Conservation (phyloP, 2,329 filamentous ascomycete species). For the Claviceps pusilla region DNA sequence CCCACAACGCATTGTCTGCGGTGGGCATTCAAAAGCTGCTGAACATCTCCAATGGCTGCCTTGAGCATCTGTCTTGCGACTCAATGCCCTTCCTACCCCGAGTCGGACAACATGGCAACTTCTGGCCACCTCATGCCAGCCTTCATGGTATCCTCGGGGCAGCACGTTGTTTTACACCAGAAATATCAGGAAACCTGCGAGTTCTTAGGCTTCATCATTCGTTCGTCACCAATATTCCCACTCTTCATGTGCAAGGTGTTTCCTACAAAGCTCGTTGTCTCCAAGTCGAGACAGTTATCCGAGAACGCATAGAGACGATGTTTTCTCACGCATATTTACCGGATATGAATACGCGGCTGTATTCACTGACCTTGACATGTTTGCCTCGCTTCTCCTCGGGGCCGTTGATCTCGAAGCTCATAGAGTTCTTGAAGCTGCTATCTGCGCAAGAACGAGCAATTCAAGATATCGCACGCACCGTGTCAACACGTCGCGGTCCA, state of each 20-base stretch:
- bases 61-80: constrained; percentile 40
- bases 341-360: constrained; percentile 40
- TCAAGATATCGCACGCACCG: constrained; percentile 11
- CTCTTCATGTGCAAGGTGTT: constrained; percentile 24
- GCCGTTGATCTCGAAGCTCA: constrained; percentile 31
- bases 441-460: constrained; percentile 35
- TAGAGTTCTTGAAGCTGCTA: constrained; percentile 30
- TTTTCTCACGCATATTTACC: constrained; percentile 36
- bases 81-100: constrained; percentile 19
- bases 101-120: constrained; percentile 1
- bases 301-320: constrained; percentile 26
- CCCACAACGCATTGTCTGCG: constrained; percentile 32
- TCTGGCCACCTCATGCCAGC: constrained; percentile 17
- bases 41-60: constrained; percentile 25
- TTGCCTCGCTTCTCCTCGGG: constrained; percentile 40
- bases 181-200: constrained; percentile 37
- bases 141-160: constrained; percentile 30
- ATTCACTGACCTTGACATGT: constrained; percentile 35
- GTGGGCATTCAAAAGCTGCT: constrained; percentile 30
- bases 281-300: constrained; percentile 30
- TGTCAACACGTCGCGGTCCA: constrained; percentile 23
- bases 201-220: constrained; percentile 44
- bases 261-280: constrained; percentile 22
- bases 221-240: constrained; percentile 39
- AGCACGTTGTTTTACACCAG: constrained; percentile 35